These are phyloP conservation scores for Cytospora piceicola DNA, from an alignment of 2,329 filamentous ascomycete genomes.

Conservation along the genomic window DNA sequence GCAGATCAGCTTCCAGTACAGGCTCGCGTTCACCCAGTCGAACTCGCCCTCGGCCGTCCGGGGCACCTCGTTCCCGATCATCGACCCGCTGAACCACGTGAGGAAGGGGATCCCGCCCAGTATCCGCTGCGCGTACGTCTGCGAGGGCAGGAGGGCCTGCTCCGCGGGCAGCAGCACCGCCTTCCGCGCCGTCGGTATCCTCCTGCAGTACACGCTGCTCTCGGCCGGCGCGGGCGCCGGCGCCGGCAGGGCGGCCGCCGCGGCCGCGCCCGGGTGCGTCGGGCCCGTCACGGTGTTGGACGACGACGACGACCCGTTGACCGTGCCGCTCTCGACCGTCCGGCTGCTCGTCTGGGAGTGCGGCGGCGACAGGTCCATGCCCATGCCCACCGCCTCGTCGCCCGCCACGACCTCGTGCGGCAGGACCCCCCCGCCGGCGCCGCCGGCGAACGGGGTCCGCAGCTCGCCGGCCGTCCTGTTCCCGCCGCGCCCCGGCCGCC, in stretches of 20 bases:
- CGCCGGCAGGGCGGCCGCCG: constrained; percentile 15
- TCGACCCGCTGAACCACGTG: constrained; percentile 70
- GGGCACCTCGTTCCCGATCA: constrained; percentile 78
- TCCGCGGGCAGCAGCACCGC: constrained; percentile 69
- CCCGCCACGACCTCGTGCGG: constrained; percentile 24
- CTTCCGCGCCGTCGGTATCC: constrained; percentile 69
- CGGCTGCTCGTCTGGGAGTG: constrained; percentile 56
- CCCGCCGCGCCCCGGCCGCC: constrained; percentile 29
- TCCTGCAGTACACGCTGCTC: constrained; percentile 57
- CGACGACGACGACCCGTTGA: constrained; percentile 50
- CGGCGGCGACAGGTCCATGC: constrained; percentile 46
- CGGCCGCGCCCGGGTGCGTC: constrained; percentile 29
- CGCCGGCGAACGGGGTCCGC: constrained; percentile 42
- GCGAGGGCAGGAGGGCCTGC: constrained; percentile 71
- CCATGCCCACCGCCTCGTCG: constrained; percentile 38
- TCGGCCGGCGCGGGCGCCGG: constrained; percentile 27
- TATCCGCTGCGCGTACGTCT: constrained; percentile 65
- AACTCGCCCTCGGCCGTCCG: constrained; percentile 74
- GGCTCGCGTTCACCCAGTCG: constrained; percentile 70
- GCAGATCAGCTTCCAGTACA: constrained; percentile 71
- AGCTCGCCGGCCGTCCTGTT: constrained; percentile 34
- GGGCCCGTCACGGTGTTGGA: constrained; percentile 46
- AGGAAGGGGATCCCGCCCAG: constrained; percentile 70
- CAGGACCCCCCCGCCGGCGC: constrained; percentile 42
- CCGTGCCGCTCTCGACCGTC: constrained; percentile 61